Evolutionary conservation across 1,139 yeast genomes (phyloP).

Genomic region (Nakaseomyces kungkrabaensis): DNA sequence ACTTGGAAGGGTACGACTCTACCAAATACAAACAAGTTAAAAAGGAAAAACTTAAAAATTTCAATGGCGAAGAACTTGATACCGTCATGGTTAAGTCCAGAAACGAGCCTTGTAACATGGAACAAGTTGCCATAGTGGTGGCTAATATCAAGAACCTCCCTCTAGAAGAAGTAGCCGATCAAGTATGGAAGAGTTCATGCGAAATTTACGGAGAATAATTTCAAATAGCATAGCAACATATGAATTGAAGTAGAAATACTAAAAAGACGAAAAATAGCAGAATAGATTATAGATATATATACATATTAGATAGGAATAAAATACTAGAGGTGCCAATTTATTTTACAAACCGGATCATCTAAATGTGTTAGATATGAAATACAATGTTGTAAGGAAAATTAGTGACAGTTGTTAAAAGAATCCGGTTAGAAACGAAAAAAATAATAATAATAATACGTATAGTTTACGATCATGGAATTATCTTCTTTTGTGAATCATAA

Average conservation of each 20-base stretch:
- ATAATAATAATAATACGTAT: too few species aligned
- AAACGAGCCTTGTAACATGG: constrained; percentile 84
- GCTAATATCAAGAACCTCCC: constrained; percentile 46
- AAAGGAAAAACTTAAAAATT: constrained; percentile 20
- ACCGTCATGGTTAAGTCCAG: constrained; percentile 61
- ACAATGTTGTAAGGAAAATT: too few species aligned
- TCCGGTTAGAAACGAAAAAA: too few species aligned
- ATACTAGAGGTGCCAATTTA: background rate
- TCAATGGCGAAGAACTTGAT: constrained; percentile 13
- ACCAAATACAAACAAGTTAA: constrained; percentile 20
- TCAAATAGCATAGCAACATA: too few species aligned
- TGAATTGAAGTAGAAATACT: too few species aligned
- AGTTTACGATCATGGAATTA: too few species aligned
- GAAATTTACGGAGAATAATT: constrained; percentile 33
- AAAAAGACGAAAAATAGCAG: too few species aligned
- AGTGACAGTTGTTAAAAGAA: too few species aligned
- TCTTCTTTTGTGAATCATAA: too few species aligned
- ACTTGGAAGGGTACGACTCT: constrained; percentile 30
- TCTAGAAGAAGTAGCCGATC: constrained; percentile 45
- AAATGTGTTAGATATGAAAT: too few species aligned
- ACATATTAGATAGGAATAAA: background rate
- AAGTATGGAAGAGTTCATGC: constrained; percentile 56
- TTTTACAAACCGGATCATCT: too few species aligned
- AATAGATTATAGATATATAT: too few species aligned
- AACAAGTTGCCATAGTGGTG: constrained; percentile 70